Evolutionary conservation across 75 land plant species (phyloP).

Genomic region (Pseudotsuga menziesii): DNA sequence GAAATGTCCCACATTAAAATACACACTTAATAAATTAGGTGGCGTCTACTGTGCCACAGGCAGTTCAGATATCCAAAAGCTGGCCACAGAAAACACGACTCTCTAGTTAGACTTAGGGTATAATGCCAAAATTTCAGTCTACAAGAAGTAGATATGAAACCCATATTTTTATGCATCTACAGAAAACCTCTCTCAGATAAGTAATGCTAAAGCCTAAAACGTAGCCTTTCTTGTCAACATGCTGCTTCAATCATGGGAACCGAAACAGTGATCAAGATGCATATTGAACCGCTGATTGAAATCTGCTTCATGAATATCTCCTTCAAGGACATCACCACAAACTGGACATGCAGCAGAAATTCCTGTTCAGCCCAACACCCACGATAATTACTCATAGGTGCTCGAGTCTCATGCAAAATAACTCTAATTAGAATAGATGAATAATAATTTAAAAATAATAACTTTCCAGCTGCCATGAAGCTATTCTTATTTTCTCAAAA

Average conservation of each 20-base stretch:
- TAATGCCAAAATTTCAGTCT: no score
- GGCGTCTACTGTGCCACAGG: no score
- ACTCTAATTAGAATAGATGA: not conserved
- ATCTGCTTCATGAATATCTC: slow-evolving; percentile 5
- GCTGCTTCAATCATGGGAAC: not conserved
- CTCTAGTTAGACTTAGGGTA: no score
- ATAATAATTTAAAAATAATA: not conserved
- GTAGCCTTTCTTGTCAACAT: no score
- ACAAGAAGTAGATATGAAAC: no score
- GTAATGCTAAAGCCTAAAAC: no score
- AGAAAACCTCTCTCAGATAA: no score
- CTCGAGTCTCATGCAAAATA: not conserved
- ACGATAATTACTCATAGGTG: not conserved
- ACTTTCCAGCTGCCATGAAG: slow-evolving; percentile 1
- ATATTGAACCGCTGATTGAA: slow-evolving; percentile 8
- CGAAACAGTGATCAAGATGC: slow-evolving; percentile 1
- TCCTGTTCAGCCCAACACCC: not conserved
- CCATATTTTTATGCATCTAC: no score
- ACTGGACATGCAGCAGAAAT: slow-evolving; percentile 3
- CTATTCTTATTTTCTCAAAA: not conserved
- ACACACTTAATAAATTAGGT: no score
- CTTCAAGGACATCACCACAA: slow-evolving; percentile 4
- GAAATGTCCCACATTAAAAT: no score
- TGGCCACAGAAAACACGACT: no score
- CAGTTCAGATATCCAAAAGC: no score